phyloP scores from a whole-genome alignment of 805 yeast genomes.

The Ogataea sp. region DNA sequence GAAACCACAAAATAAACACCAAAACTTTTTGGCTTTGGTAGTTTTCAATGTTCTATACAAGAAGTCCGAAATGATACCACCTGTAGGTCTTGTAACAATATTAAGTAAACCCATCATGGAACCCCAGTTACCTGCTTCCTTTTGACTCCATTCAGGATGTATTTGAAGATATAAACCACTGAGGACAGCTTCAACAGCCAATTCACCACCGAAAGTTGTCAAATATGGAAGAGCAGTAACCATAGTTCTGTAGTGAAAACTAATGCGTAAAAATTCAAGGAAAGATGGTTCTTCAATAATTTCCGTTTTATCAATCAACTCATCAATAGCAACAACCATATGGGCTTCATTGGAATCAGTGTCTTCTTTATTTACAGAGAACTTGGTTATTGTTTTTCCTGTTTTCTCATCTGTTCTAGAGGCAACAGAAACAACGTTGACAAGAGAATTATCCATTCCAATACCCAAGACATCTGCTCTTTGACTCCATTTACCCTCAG shows the following conservation, averaged over 20 bases:
- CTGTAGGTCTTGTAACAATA: slow-evolving; percentile 22
- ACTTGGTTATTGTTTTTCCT: neutral
- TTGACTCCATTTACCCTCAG: slow-evolving; percentile 26
- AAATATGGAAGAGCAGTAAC: slow-evolving; percentile 19
- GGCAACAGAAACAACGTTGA: slow-evolving; percentile 14
- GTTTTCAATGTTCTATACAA: slow-evolving; percentile 21
- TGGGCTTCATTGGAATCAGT: slow-evolving; percentile 2
- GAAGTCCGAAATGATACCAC: slow-evolving; percentile 22
- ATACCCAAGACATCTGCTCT: slow-evolving; percentile 18
- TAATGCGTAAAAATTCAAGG: slow-evolving; percentile 8
- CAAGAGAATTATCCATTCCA: slow-evolving; percentile 17
- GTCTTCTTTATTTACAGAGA: slow-evolving; percentile 1
- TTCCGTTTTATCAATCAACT: slow-evolving; percentile 14
- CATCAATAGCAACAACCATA: slow-evolving; percentile 8
- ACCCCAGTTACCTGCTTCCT: slow-evolving; percentile 23
- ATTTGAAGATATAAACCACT: slow-evolving; percentile 15
- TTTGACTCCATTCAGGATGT: slow-evolving; percentile 11
- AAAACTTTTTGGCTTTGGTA: slow-evolving; percentile 24
- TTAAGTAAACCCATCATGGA: slow-evolving; percentile 25
- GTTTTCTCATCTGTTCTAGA: slow-evolving; percentile 7
- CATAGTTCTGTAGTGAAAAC: slow-evolving; percentile 21
- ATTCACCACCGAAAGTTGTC: slow-evolving; percentile 23
- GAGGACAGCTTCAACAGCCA: slow-evolving; percentile 21
- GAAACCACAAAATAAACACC: slow-evolving; percentile 23
- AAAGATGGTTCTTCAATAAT: slow-evolving; percentile 19